Percentiles rank a stretch among this genome's conserved stretches.
These are phyloP conservation scores for Francoa sonchifolia DNA, from an alignment of 441 rosid genomes.

Conservation along the genomic window DNA sequence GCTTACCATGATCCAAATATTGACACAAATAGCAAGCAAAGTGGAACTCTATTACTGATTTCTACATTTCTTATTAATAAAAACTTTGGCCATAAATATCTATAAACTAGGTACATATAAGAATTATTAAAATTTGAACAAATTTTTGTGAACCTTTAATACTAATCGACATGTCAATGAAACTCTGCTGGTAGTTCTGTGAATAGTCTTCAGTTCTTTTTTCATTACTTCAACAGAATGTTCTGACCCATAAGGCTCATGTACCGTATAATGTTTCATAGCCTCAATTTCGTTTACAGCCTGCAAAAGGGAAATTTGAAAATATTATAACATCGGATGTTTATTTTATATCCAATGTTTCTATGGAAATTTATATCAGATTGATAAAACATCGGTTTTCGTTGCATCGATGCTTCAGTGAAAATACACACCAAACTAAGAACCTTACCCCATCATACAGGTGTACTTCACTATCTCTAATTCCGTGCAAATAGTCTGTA, in stretches of 20 bases:
- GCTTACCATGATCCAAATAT: too few species aligned
- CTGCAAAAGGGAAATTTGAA: conserved; percentile 18
- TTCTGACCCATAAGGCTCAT: conserved; percentile 12
- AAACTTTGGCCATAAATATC: too few species aligned
- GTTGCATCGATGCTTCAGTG: neutral
- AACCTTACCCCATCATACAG: conserved; percentile 34
- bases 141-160: conserved; percentile 61
- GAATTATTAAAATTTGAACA: conserved; percentile 42
- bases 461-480: conserved; percentile 41
- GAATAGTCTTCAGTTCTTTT: conserved; percentile 24
- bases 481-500: conserved; percentile 76
- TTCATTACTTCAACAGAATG: conserved; percentile 15
- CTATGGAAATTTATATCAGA: neutral
- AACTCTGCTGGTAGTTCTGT: conserved; percentile 40
- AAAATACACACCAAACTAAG: neutral
- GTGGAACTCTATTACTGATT: too few species aligned
- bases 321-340: neutral
- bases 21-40: too few species aligned
- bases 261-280: neutral
- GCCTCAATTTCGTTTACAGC: conserved; percentile 43
- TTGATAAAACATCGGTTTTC: neutral
- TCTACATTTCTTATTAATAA: too few species aligned
- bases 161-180: conserved; percentile 76
- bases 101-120: too few species aligned
- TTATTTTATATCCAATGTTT: too few species aligned